A percentile compares a stretch with the other conserved stretches of the same genome.
These are phyloP conservation scores for Phaeosphaeriaceae sp. DNA, from an alignment of 2,329 filamentous ascomycete genomes.

Conservation along the genomic window DNA sequence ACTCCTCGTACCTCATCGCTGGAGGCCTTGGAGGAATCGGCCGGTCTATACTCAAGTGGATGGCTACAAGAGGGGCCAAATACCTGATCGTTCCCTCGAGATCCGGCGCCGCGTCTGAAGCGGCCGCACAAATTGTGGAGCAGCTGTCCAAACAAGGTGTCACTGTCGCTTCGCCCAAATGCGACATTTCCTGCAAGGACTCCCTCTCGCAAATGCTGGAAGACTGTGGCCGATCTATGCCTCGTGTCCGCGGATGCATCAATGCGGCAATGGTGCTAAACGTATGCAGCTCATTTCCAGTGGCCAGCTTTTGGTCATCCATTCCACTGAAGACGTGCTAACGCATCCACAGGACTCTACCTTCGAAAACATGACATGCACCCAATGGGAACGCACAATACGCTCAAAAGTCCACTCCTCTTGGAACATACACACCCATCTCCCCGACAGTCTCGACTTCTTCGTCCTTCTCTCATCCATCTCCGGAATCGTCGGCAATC, in stretches of 20 bases:
- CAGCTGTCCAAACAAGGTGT: not conserved
- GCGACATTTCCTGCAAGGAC: not conserved
- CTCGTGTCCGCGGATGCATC: conserved; percentile 33
- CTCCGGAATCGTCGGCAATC: too few relatives aligned
- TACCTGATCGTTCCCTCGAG: conserved; percentile 21
- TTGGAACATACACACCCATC: conserved; percentile 32
- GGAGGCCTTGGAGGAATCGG: conserved; percentile 28
- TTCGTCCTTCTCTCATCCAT: conserved; percentile 16
- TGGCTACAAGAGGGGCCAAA: conserved; percentile 19
- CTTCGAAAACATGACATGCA: conserved; percentile 13
- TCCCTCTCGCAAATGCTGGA: not conserved
- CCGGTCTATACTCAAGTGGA: conserved; percentile 14
- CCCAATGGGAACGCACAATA: conserved; percentile 5
- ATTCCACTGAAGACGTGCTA: too few relatives aligned
- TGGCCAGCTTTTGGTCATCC: too few relatives aligned
- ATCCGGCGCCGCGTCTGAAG: not conserved
- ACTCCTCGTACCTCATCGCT: conserved; percentile 21
- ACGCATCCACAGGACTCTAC: conserved; percentile 1
- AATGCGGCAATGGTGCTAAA: conserved; percentile 39
- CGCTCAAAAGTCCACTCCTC: conserved; percentile 43
- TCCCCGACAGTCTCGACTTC: conserved; percentile 25
- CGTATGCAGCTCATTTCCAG: too few relatives aligned
- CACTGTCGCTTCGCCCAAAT: not conserved
- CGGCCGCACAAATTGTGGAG: not conserved
- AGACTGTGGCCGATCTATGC: conserved; percentile 12